Percentiles rank a stretch among this genome's conserved stretches.
Conservation (phyloP, 176 grass and related monocot species). For the Panicum miliaceum region DNA sequence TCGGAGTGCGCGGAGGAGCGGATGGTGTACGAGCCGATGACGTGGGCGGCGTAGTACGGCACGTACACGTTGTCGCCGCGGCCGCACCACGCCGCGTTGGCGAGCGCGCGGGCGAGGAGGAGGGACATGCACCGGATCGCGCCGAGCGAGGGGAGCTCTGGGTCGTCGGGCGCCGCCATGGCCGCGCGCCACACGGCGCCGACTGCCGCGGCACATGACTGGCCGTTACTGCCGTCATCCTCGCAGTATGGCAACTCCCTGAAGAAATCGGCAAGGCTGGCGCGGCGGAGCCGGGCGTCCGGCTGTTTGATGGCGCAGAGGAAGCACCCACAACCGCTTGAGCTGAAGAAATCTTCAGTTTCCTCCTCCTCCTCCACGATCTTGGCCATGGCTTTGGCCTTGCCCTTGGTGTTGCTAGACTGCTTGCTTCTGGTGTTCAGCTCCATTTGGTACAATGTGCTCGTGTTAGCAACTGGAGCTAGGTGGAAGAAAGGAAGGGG, state of each 20-base stretch:
- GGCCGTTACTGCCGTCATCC: background rate
- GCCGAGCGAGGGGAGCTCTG: constrained; percentile 79
- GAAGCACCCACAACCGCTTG: constrained; percentile 63
- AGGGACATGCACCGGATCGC: constrained; percentile 88
- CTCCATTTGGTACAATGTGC: constrained; percentile 39
- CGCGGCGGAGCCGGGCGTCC: constrained; percentile 53
- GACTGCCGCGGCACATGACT: constrained; percentile 47
- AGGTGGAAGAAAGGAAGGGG: constrained; percentile 33
- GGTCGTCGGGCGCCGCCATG: constrained; percentile 74
- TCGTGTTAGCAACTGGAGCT: background rate
- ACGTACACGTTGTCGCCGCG: constrained; percentile 64
- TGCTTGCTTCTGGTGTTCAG: constrained; percentile 23
- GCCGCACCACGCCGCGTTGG: constrained; percentile 52
- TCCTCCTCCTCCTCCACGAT: constrained; percentile 36
- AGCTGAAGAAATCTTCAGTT: constrained; percentile 16
- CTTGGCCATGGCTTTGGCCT: constrained; percentile 51
- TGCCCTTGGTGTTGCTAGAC: constrained; percentile 38
- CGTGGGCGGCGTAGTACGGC: constrained; percentile 88
- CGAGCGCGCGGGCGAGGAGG: constrained; percentile 67
- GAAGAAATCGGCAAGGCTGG: constrained; percentile 65
- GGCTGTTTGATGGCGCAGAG: constrained; percentile 71
- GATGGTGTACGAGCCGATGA: constrained; percentile 88
- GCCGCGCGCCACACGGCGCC: constrained; percentile 74
- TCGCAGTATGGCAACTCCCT: constrained; percentile 62
- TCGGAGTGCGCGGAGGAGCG: constrained; percentile 64